Base-by-base conservation (phyloP, 1,284 basidiomycete genomes). In the Ustilago curta region DNA sequence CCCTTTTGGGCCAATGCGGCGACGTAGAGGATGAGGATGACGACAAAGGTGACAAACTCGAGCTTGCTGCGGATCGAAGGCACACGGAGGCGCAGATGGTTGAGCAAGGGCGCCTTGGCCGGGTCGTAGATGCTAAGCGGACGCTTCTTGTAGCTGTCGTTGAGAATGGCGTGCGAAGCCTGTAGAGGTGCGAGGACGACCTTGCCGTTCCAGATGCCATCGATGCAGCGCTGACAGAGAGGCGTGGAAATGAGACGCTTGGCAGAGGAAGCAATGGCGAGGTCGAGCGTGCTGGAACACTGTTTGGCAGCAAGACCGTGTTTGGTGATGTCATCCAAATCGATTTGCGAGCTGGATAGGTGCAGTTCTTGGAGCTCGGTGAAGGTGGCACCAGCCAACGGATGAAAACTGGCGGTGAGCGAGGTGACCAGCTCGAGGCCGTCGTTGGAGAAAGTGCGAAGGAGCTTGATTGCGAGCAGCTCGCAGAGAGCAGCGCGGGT, bases 71-170 rank as follows among this genome's bases (percentile, higher is more conserved):
- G 92, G 59, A 96, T 91, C 32, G 91, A 91, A 0, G 95, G 95
- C 2, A 97, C 95, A 87, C 96, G 96, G 44, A 97, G 89, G 9
- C 94, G 93, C 80, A 96, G 95, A 85, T 97, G 95, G 83, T 97
- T 94, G 5, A 97, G 88, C 27, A 97, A 85, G 12, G 95, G 94
- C 0, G 95, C 94, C 82, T 91, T 93, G 82, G 93, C 91, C 1
- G 95, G 95, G 82, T 97, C 94, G 85, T 97, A 97, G 79, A 96
- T 92, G 85, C 95, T 93, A 39, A 97, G 90, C 1, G 95, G 94
- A 35, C 90, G 93, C 55, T 91, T 90, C 87, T 97, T 97, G 86
- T 97, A 97, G 40, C 92, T 95, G 92, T 96, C 81, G 48, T 72
- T 70, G 27, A 80, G 54, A 48, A 82, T 75, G 40, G 80, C 78